Evolutionary conservation across 1,284 basidiomycete species (phyloP).

Genomic region (Abortiporus biennis): DNA sequence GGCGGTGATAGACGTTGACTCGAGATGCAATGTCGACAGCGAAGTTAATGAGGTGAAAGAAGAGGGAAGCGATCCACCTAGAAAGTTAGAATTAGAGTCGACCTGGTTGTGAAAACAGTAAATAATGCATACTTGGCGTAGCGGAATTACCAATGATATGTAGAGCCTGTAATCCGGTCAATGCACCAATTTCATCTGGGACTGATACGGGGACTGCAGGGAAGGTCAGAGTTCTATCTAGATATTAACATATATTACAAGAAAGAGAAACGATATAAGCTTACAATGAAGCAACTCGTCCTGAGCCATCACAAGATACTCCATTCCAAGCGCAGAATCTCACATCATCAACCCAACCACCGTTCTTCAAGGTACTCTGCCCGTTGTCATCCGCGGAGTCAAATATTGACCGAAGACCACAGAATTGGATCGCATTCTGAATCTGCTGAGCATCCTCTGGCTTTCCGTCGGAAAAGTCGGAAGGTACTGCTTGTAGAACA

Average conservation of each 20-base stretch:
- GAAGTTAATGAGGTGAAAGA: conserved; percentile 32
- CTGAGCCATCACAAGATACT: conserved; percentile 36
- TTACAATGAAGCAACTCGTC: conserved; percentile 38
- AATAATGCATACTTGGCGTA: conserved; percentile 30
- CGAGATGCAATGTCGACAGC: conserved; percentile 35
- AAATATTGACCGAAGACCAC: conserved; percentile 42
- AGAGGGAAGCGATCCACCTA: conserved; percentile 35
- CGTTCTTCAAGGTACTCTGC: conserved; percentile 32
- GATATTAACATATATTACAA: not conserved
- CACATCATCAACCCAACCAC: conserved; percentile 41
- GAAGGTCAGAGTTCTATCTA: conserved; percentile 34
- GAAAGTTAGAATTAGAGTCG: conserved; percentile 2
- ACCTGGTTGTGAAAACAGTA: not conserved
- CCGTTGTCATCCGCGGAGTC: conserved; percentile 35
- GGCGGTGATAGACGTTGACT: conserved; percentile 37
- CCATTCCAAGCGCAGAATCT: conserved; percentile 45
- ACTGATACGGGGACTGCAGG: conserved; percentile 41
- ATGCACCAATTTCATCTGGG: conserved; percentile 36
- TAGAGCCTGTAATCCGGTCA: conserved; percentile 34
- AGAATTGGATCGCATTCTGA: conserved; percentile 39
- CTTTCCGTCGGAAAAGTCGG: conserved; percentile 27
- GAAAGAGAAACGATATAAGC: conserved; percentile 17
- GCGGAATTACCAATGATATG: conserved; percentile 36
- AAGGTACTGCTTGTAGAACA: conserved; percentile 32
- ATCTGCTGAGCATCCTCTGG: conserved; percentile 27